Conservation (phyloP, 768 basidiomycete genomes). For the Termitomyces sp. region DNA sequence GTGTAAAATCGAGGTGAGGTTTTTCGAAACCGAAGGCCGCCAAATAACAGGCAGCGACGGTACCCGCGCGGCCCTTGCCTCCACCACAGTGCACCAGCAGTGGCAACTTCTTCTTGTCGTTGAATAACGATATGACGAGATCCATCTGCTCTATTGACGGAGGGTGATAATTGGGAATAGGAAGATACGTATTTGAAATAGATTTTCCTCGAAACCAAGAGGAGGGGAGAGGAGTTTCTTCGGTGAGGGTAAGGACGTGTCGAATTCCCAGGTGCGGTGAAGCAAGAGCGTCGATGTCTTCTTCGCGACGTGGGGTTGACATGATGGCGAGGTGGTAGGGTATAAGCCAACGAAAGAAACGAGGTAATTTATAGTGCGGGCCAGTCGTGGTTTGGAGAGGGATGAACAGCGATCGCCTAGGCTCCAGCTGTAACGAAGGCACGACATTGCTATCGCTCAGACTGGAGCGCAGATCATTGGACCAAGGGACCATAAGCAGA, state of each 20-base stretch:
- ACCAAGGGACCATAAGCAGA: constrained; percentile 40
- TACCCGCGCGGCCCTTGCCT: constrained; percentile 61
- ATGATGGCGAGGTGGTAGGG: constrained; percentile 57
- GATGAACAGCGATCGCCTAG: constrained; percentile 38
- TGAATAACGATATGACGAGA: constrained; percentile 43
- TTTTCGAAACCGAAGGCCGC: constrained; percentile 51
- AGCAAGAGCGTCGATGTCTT: constrained; percentile 45
- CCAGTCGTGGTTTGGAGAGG: constrained; percentile 16
- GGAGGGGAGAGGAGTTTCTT: constrained; percentile 46
- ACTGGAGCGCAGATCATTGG: constrained; percentile 26
- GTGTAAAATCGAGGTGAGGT: constrained; percentile 35
- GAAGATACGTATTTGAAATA: constrained; percentile 52
- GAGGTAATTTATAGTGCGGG: constrained; percentile 40
- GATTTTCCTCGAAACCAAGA: constrained; percentile 44
- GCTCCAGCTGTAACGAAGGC: constrained; percentile 37
- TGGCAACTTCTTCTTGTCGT: constrained; percentile 42
- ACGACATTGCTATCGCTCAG: constrained; percentile 27
- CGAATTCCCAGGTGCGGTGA: constrained; percentile 49
- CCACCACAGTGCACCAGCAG: constrained; percentile 60
- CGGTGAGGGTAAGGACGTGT: constrained; percentile 56
- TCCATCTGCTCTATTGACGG: constrained; percentile 64
- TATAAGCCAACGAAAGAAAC: constrained; percentile 63
- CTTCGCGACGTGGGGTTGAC: constrained; percentile 51
- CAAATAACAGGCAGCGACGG: constrained; percentile 58
- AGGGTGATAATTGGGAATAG: constrained; percentile 48